Base-by-base conservation (phyloP, 1,284 basidiomycete genomes). In the Melampsora larici-populina region DNA sequence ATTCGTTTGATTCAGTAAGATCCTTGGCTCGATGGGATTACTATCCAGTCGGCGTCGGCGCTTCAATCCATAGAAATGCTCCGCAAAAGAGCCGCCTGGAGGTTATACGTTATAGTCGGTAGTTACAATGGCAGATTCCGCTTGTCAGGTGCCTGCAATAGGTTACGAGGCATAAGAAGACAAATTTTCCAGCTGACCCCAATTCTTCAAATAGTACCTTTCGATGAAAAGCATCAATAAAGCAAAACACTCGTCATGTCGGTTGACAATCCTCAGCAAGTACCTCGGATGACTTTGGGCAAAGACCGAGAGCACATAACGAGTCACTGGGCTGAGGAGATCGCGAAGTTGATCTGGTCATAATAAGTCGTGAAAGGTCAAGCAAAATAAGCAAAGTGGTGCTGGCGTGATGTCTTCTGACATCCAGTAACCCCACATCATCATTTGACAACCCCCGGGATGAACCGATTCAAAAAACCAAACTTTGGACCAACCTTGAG, bases 161-260 rank as follows among this genome's bases (percentile, higher is more conserved):
- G 33, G 64, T 13, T 43, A 21, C 29, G 58, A 43, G 15, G 51
- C 18, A 36, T 29, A 11, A 73, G 36, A 64, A 67, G 51, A n/a
- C 67, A 21, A 18, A 70, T 48, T 26, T 24, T 49, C 11, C 11
- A 66, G 21, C 79, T 80, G 83, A 71, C 74, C 92, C 95, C 91
- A 84, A 91, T 89, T 83, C 88, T 90, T 80, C 71, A 99, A 89
- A 84, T 97, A 97, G 85, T 97, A 90, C 33, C 90, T 86, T 85
- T 99, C 97, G 5, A 99, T 89, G 75, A 93, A 87, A 60, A 94
- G 86, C 89, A 99, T 93, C 75, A 97, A 86, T 18, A 89, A 79
- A 0, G 93, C 92, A 82, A 97, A 99, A 82, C 97, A 91, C 84
- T 98, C 96, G 84, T 99, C 97, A 86, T 98, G 96, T 55, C 89